Evolutionary conservation across 2,329 filamentous ascomycete species (phyloP), one percentile per base, ranked within the genome.

Genomic region (Dothiorella sarmentorum): DNA sequence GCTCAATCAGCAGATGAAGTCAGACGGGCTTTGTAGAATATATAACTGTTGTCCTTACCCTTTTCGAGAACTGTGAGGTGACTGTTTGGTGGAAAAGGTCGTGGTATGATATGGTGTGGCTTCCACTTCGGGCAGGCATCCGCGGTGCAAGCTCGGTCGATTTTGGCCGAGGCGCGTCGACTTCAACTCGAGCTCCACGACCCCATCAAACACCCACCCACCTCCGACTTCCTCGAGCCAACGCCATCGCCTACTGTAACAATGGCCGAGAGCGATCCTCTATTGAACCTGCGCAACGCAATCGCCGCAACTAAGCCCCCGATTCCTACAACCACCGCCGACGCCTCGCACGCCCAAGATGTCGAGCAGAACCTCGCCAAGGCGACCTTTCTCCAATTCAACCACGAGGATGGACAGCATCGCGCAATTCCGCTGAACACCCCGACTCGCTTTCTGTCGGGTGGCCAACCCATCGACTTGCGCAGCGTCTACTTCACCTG

Each of bases 401-500:
- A 78, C 81, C 61, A 74, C 81, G 66, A 82, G 82, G 51, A 71
- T 77, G 40, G 57, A 11, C 56, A 61, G 26, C 81, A 83, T 61
- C 79, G 85, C 58, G 80, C 85, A 5, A 81, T 95, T 60, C 80
- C 87, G 1, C 83, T 96, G 64, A 85, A 84, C 52, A 82, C 83
- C 13, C 81, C 87, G 9, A 99, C 94, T 65, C 90, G 94, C 67
- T 97, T 97, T 78, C 82, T 89, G 61, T 92, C 90, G 18, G 75
- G 75, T 31, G 81, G 84, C 47, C 79, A 81, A 58, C 82, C 88
- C 4, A 86, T 96, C 67, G 90, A 97, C 71, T 80, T 99, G 65
- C 91, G 94, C 70, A 94, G 89, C 72, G 93, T 97, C 75, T 97
- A 93, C 79, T 96, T 97, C 71, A 91, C 91, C 58, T 99, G 91